Conservation (phyloP, 495 filamentous ascomycete species). For the Penicillium silybi region DNA sequence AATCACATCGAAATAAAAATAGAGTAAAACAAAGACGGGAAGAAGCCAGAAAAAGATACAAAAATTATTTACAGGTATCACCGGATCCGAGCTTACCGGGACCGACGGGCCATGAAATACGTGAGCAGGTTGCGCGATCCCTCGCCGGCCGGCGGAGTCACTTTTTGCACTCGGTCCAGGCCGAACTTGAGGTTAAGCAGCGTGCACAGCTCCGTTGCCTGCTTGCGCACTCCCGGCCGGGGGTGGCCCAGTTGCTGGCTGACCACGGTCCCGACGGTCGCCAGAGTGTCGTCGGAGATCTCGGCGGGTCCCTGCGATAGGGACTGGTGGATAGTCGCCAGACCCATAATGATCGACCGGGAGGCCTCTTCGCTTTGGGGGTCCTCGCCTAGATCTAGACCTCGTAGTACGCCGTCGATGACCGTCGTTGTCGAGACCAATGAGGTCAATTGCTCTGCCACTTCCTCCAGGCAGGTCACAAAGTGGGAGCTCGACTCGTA, state of each 20-base stretch:
- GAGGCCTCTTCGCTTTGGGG: conserved; percentile 26
- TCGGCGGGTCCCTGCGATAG: conserved; percentile 20
- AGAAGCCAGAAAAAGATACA: background rate
- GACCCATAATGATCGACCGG: conserved; percentile 50
- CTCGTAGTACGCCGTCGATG: conserved; percentile 37
- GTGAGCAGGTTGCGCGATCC: conserved; percentile 71
- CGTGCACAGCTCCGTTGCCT: conserved; percentile 73
- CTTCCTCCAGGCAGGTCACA: conserved; percentile 54
- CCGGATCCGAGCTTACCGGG: conserved; percentile 5
- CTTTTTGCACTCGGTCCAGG: conserved; percentile 59
- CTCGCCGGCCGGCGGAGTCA: conserved; percentile 57
- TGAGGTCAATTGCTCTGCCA: conserved; percentile 49
- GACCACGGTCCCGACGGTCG: conserved; percentile 52
- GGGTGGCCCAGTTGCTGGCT: conserved; percentile 60
- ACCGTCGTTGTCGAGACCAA: conserved; percentile 42
- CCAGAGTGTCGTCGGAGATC: conserved; percentile 22
- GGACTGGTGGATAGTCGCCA: conserved; percentile 19
- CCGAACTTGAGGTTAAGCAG: conserved; percentile 62
- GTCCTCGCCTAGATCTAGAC: conserved; percentile 33
- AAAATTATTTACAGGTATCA: conserved; percentile 1
- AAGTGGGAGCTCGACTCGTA: conserved; percentile 53
- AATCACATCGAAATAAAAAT: conserved; percentile 4
- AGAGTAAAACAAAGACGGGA: background rate
- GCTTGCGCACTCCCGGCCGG: conserved; percentile 76
- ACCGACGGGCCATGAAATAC: conserved; percentile 72